Conservation (phyloP, 768 basidiomycete genomes). For the Russula vinacea region DNA sequence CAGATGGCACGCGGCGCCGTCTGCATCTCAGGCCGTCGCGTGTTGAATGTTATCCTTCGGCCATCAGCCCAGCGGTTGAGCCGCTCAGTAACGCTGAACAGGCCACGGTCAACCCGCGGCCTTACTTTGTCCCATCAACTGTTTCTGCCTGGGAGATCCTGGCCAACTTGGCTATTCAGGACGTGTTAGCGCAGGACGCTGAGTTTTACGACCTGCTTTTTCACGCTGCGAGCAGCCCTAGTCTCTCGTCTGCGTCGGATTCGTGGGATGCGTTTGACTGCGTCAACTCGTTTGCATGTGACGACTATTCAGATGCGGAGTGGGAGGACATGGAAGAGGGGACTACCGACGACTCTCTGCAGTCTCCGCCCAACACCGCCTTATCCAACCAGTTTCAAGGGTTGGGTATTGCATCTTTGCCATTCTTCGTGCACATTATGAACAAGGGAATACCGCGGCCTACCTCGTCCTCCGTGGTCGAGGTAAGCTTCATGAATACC, state of each 20-base stretch:
- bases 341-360: background rate
- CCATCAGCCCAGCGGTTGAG: background rate
- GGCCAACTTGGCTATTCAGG: conserved; percentile 19
- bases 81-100: background rate
- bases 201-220: background rate
- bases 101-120: conserved; percentile 1
- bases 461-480: conserved; percentile 9
- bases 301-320: background rate
- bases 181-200: conserved; percentile 8
- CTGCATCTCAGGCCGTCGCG: background rate
- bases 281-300: background rate
- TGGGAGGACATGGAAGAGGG: background rate
- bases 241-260: conserved; percentile 10
- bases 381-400: too few species aligned
- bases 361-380: background rate
- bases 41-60: background rate
- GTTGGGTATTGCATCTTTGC: background rate
- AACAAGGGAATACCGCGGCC: background rate
- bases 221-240: background rate
- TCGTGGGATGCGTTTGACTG: conserved; percentile 8
- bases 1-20: background rate
- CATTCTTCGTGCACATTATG: background rate
- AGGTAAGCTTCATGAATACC: conserved; percentile 4
- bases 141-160: conserved; percentile 23
- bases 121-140: conserved; percentile 21